Evolutionary conservation across 2,329 filamentous ascomycete species (phyloP), one percentile per base, ranked within the genome.

Genomic region (Mycosphaerelloides madeirae): DNA sequence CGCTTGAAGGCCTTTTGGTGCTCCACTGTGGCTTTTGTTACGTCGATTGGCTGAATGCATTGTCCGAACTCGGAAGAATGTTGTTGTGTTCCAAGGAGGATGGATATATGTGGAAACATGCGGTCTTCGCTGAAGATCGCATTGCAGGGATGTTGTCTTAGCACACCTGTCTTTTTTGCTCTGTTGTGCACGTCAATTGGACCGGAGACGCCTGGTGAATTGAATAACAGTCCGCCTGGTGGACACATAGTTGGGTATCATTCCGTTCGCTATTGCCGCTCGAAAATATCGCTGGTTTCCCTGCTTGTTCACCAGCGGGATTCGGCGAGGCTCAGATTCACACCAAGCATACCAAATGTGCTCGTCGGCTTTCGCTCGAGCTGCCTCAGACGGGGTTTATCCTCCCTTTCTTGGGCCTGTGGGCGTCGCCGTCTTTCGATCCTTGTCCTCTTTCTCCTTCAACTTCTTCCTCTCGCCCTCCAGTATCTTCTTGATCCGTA

Each of bases 391-490:
- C 7, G 18, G 31, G 15, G 22, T 8, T 58, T 54, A 60, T 32
- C 57, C 57, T 25, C 57, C 57, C 35, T 58, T 58, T 20, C 56
- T 44, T 14, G 46, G 46, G 6, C 48, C 52, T 8, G 43, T 41
- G 8, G 55, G 45, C 8, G 52, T 48, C 3, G 47, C 49, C 19
- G 45, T 44, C 38, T 57, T 57, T 28, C 50, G 43, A 33, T 57
- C 51, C 29, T 45, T 41, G 14, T 54, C 55, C 41, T 55, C 57
- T 43, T 45, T 56, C 52, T 62, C 58, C 33, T 54, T 59, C 31
- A 67, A 50, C 59, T 74, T 74, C 55, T 65, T 64, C 55, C 65
- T 65, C 55, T 70, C 70, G 43, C 66, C 68, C 49, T 74, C 71
- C 19, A 75, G 59, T 11, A 73, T 64, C 57, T 69, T 72, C 55